Percentiles rank a stretch among this genome's conserved stretches.
These are phyloP conservation scores for Hericium alpestre DNA, from an alignment of 768 basidiomycete genomes.

Conservation along the genomic window DNA sequence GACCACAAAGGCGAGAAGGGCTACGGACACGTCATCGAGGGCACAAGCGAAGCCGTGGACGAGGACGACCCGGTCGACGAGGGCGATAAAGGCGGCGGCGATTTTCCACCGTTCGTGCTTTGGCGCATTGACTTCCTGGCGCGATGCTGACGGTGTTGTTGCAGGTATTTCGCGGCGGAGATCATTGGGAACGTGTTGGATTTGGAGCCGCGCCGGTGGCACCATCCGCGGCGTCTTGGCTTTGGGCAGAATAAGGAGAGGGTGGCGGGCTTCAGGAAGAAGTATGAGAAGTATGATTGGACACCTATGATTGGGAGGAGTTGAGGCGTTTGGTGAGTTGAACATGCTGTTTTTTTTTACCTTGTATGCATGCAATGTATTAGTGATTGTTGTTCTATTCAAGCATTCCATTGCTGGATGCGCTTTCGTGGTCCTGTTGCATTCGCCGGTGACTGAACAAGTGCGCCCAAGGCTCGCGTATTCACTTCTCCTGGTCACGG, in stretches of 20 bases:
- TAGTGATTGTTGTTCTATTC: too few species aligned
- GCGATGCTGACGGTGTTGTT: neutral
- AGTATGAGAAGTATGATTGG: slow-evolving; percentile 76
- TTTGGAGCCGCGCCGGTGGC: slow-evolving; percentile 78
- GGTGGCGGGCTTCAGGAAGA: slow-evolving; percentile 56
- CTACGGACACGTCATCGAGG: slow-evolving; percentile 97
- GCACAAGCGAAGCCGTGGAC: slow-evolving; percentile 49
- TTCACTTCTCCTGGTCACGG: too few species aligned
- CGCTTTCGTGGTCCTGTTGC: too few species aligned
- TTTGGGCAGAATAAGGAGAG: slow-evolving; percentile 59
- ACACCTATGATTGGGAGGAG: slow-evolving; percentile 56
- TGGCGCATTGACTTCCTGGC: neutral
- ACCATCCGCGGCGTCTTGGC: slow-evolving; percentile 68
- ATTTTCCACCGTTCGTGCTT: slow-evolving; percentile 67
- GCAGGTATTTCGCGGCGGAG: slow-evolving; percentile 88
- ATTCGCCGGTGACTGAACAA: too few species aligned
- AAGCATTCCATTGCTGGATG: too few species aligned
- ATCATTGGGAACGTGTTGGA: slow-evolving; percentile 90
- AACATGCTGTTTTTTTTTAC: too few species aligned
- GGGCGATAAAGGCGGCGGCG: slow-evolving; percentile 83
- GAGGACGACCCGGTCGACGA: slow-evolving; percentile 67
- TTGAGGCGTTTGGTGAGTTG: neutral
- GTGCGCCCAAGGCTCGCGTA: too few species aligned
- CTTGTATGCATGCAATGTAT: too few species aligned
- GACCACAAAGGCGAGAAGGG: slow-evolving; percentile 97